Evolutionary conservation across 768 basidiomycete genomes (phyloP).

Genomic region (Russula emetica): DNA sequence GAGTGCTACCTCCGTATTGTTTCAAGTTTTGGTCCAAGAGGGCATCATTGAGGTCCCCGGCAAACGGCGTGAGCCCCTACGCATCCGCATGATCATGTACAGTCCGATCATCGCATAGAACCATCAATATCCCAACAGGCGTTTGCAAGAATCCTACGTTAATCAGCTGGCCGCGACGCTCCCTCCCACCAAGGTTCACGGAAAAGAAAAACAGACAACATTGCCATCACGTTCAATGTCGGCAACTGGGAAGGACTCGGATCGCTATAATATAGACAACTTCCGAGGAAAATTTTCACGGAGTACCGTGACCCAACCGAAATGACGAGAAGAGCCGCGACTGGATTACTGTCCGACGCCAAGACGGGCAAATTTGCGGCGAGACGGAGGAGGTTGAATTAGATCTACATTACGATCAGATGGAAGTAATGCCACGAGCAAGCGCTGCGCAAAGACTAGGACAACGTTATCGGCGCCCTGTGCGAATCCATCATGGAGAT

Average conservation of each 20-base stretch:
- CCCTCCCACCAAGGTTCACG: neutral
- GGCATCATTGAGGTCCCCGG: too few species aligned
- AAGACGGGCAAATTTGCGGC: neutral
- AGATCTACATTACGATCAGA: neutral
- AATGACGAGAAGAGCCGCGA: neutral
- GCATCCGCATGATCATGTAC: too few species aligned
- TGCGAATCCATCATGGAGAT: too few species aligned
- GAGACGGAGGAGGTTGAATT: neutral
- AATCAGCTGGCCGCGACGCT: neutral
- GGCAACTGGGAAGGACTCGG: slow-evolving; percentile 14
- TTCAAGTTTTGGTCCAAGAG: too few species aligned
- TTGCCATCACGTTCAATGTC: slow-evolving; percentile 31
- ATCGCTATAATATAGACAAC: slow-evolving; percentile 17
- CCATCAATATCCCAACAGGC: too few species aligned
- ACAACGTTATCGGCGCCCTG: too few species aligned
- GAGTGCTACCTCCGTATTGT: too few species aligned
- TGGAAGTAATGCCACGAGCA: too few species aligned
- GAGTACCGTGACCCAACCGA: neutral
- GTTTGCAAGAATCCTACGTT: too few species aligned
- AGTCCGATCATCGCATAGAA: too few species aligned
- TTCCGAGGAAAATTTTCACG: neutral
- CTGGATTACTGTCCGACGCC: neutral
- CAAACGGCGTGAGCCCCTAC: too few species aligned
- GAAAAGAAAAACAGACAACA: slow-evolving; percentile 38
- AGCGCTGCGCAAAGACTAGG: too few species aligned